Evolutionary conservation across 2,329 filamentous ascomycete species (phyloP).

Genomic region (Xylariales sp.): DNA sequence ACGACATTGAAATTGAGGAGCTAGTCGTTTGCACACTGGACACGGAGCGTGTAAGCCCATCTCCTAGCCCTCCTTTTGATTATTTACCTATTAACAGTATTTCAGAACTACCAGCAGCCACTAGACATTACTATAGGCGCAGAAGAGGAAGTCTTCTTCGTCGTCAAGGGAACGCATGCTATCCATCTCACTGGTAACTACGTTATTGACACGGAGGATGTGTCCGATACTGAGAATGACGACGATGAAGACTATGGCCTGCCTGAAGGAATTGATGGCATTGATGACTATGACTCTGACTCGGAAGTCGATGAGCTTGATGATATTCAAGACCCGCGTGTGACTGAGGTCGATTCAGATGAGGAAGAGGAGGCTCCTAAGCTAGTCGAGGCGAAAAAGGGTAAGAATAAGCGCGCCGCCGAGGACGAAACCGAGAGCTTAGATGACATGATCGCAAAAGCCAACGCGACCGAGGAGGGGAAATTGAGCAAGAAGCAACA

Average conservation of each 20-base stretch:
- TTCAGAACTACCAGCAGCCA: constrained; percentile 91
- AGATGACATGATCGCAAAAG: constrained; percentile 87
- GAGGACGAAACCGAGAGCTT: constrained; percentile 77
- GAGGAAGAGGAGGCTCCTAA: constrained; percentile 79
- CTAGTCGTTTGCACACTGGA: constrained; percentile 96
- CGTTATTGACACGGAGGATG: constrained; percentile 76
- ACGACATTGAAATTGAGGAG: constrained; percentile 80
- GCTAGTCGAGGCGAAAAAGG: constrained; percentile 70
- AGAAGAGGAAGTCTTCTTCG: constrained; percentile 91
- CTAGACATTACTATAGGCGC: constrained; percentile 93
- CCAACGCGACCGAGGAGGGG: constrained; percentile 70
- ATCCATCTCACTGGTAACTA: constrained; percentile 97
- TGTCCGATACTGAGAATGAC: constrained; percentile 70
- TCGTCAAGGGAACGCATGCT: constrained; percentile 88
- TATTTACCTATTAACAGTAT: constrained; percentile 43
- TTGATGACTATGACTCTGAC: constrained; percentile 73
- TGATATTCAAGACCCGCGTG: constrained; percentile 79
- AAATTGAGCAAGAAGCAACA: constrained; percentile 96
- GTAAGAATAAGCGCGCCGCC: constrained; percentile 94
- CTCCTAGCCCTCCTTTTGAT: constrained; percentile 14
- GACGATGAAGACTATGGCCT: constrained; percentile 83
- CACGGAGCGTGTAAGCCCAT: constrained; percentile 79
- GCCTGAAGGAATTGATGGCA: constrained; percentile 81
- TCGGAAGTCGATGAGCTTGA: constrained; percentile 82
- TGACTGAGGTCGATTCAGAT: constrained; percentile 85